Conservation (phyloP, 1,284 basidiomycete species). For the Ganoderma lingzhi region DNA sequence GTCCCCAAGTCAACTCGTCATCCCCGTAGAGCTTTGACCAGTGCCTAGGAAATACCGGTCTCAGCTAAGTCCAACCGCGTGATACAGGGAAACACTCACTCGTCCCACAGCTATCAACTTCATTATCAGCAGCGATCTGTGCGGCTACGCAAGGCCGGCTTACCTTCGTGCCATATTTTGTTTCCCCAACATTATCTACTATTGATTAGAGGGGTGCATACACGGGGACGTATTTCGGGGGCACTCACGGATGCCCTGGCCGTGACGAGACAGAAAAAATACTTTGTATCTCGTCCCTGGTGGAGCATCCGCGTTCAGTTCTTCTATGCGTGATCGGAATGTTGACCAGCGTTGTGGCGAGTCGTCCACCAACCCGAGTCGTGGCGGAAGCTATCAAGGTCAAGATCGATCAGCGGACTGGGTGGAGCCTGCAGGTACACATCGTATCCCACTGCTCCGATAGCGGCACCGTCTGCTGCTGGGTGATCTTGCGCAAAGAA, state of each 20-base stretch:
- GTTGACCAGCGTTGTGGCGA: slow-evolving; percentile 60
- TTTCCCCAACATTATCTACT: slow-evolving; percentile 77
- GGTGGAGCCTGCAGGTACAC: neutral
- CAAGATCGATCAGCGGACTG: neutral
- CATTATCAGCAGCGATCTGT: slow-evolving; percentile 9
- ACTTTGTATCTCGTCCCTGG: slow-evolving; percentile 62
- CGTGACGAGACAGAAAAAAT: slow-evolving; percentile 74
- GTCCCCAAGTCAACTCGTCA: slow-evolving; percentile 81
- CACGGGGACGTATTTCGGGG: neutral
- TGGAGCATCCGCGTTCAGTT: slow-evolving; percentile 54
- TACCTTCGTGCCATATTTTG: slow-evolving; percentile 73
- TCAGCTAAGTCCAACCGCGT: neutral
- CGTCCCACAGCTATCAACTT: slow-evolving; percentile 55
- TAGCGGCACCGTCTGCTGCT: slow-evolving; percentile 28
- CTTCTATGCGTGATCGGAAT: slow-evolving; percentile 51
- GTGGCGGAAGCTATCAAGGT: slow-evolving; percentile 56
- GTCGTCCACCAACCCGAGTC: slow-evolving; percentile 69
- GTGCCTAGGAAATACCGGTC: slow-evolving; percentile 4
- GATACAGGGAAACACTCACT: slow-evolving; percentile 47
- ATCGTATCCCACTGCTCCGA: slow-evolving; percentile 39
- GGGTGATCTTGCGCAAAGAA: slow-evolving; percentile 46
- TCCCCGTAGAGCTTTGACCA: slow-evolving; percentile 80
- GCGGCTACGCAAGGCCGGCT: neutral
- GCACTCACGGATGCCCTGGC: slow-evolving; percentile 72
- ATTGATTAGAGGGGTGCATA: slow-evolving; percentile 6